Conservation (phyloP, 2,329 filamentous ascomycete genomes). For the Calonectria leucothoes region DNA sequence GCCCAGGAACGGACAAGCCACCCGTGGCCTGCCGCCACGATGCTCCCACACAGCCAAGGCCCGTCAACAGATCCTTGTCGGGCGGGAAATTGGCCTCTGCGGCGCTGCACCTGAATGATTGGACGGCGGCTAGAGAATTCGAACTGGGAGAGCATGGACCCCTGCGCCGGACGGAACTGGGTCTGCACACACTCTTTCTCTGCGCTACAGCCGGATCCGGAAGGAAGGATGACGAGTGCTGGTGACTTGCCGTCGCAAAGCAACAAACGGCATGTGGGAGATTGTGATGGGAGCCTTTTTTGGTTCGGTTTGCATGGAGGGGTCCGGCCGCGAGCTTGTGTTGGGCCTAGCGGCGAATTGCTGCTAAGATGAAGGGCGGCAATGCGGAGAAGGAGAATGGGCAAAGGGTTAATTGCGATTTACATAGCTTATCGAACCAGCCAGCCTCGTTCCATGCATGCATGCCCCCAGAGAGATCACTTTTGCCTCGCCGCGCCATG, state of each 20-base stretch:
- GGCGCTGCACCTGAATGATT: not conserved
- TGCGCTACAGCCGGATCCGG: constrained; percentile 11
- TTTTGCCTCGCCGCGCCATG: not conserved
- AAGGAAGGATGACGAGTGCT: constrained; percentile 13
- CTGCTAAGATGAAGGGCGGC: not conserved
- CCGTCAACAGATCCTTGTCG: not conserved
- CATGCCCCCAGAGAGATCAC: not conserved
- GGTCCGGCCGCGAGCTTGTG: too few species aligned
- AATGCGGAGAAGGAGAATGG: not conserved
- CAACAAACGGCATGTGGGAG: not conserved
- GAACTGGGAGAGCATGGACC: not conserved
- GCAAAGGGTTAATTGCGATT: not conserved
- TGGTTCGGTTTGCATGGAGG: too few species aligned
- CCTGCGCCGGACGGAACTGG: not conserved
- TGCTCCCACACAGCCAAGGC: not conserved
- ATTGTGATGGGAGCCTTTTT: not conserved
- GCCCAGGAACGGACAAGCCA: constrained; percentile 13
- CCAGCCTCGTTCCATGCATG: not conserved
- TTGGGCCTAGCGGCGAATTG: not conserved
- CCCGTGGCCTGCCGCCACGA: constrained; percentile 1
- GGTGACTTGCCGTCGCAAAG: not conserved
- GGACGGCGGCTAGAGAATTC: not conserved
- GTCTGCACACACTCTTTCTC: too few species aligned
- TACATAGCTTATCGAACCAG: not conserved
- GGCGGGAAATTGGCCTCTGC: constrained; percentile 9